Evolutionary conservation across 495 filamentous ascomycete genomes (phyloP).

Genomic region (Penicillium flavigenum): DNA sequence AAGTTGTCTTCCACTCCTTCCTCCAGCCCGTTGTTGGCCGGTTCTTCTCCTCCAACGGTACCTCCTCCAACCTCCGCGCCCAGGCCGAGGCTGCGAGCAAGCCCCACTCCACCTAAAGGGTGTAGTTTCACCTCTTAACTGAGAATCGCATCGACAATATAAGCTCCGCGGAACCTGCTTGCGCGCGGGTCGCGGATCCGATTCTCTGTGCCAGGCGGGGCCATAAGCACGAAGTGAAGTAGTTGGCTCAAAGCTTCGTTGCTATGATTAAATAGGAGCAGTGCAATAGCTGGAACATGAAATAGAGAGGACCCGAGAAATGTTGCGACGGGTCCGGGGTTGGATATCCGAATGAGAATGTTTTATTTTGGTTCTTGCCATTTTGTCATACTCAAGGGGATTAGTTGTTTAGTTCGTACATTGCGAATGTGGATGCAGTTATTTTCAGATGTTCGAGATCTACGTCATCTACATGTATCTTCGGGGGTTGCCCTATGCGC

Average conservation of each 20-base stretch:
- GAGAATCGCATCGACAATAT: slow-evolving; percentile 27
- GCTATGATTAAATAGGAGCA: slow-evolving; percentile 11
- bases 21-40: slow-evolving; percentile 85
- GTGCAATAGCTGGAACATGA: slow-evolving; percentile 4
- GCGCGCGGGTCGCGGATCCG: slow-evolving; percentile 17
- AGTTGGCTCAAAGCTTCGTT: slow-evolving; percentile 14
- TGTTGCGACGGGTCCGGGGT: slow-evolving; percentile 6
- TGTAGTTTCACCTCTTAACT: background rate
- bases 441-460: background rate
- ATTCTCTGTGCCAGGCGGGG: slow-evolving; percentile 16
- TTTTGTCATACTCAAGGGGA: slow-evolving; percentile 3
- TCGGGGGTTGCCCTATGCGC: background rate
- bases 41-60: slow-evolving; percentile 78
- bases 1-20: slow-evolving; percentile 95
- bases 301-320: slow-evolving; percentile 11
- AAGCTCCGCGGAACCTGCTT: slow-evolving; percentile 10
- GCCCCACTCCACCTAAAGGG: slow-evolving; percentile 39
- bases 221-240: slow-evolving; percentile 12
- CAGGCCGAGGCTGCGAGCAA: slow-evolving; percentile 77
- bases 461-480: background rate
- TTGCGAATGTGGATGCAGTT: slow-evolving; percentile 1
- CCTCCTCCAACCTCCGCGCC: slow-evolving; percentile 84
- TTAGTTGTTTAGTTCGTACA: slow-evolving; percentile 8
- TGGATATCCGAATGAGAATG: slow-evolving; percentile 11
- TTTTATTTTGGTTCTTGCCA: slow-evolving; percentile 6